Evolutionary conservation across 2,329 filamentous ascomycete species (phyloP), one percentile per base, ranked within the genome.

Genomic region (Curvularia verruculosa): DNA sequence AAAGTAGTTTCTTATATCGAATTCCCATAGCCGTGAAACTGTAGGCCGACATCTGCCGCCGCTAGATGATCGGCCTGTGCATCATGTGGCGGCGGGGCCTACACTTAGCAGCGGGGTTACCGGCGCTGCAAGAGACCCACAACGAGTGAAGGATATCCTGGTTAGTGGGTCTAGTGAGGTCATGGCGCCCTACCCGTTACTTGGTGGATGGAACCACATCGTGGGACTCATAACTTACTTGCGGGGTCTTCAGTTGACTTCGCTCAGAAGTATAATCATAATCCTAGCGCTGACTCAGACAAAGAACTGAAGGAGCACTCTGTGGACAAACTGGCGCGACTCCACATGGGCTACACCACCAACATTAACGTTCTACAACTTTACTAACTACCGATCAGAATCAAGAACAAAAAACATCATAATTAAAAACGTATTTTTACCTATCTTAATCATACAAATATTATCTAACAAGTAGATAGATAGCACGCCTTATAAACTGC

Each of bases 31-130:
- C 48, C 52, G 49, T 58, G 60, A 61, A 55, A 52, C 47, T 54
- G 7, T 54, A 62, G 60, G 57, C 57, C 50, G 58, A 56, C 62
- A 72, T 70, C 64, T 74, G 70, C 70, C 71, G 70, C 69, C 59
- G 52, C 65, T 68, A 49, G 63, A 62, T 70, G 67, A 65, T 60
- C 65, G 68, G 62, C 58, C 45, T 58, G 60, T 60, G 57, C 64
- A 59, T 69, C 61, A 74, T 74, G 71, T 73, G 71, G 71, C 58
- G 60, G 63, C 70, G 71, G 70, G 71, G 61, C 61, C 59, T 63
- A 47, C 56, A 13, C 58, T 55, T 56, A 51, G 65, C 59, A 58
- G 71, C 68, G 70, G 70, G 69, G 70, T 69, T 59, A 50, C 51
- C 56, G 49, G 50, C 52, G 52, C 56, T 63, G 45, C 56, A 57